These are phyloP conservation scores for Omphalotus guepiniiformis DNA, from an alignment of 768 basidiomycete genomes.

Conservation along the genomic window DNA sequence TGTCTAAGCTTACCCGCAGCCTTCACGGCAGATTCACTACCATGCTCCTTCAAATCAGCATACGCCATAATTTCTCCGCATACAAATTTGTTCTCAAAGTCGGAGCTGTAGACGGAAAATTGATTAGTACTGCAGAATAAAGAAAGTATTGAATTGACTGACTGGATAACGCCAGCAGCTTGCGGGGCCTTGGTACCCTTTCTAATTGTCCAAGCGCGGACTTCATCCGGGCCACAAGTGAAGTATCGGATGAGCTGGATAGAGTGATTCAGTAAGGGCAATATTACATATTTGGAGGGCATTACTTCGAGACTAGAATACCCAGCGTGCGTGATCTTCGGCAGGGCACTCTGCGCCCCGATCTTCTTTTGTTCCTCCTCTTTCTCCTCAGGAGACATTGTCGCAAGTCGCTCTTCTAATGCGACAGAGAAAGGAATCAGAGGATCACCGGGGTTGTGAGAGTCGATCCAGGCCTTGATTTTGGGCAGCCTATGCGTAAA, in stretches of 20 bases:
- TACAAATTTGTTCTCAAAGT: constrained; percentile 97
- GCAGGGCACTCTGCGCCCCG: constrained; percentile 72
- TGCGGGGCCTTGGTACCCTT: constrained; percentile 93
- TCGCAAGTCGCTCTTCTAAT: constrained; percentile 83
- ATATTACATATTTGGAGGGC: neutral
- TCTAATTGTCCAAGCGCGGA: constrained; percentile 97
- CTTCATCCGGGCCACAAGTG: constrained; percentile 95
- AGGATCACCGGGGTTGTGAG: constrained; percentile 91
- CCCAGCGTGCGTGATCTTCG: constrained; percentile 94
- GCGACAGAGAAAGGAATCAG: constrained; percentile 97
- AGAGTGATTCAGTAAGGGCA: neutral
- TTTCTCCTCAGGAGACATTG: constrained; percentile 62
- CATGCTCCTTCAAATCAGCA: constrained; percentile 86
- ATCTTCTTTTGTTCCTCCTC: constrained; percentile 73
- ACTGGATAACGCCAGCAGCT: constrained; percentile 98
- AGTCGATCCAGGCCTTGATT: constrained; percentile 98
- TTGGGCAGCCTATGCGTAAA: constrained; percentile 67
- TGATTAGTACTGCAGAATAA: neutral
- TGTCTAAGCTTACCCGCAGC: constrained; percentile 93
- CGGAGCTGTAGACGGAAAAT: constrained; percentile 50
- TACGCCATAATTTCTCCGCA: constrained; percentile 97
- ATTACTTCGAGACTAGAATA: constrained; percentile 79
- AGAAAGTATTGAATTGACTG: constrained; percentile 24
- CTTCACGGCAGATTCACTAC: constrained; percentile 88
- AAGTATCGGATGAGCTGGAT: constrained; percentile 95